These are phyloP conservation scores for Porodaedalea pini DNA, from an alignment of 1,284 basidiomycete genomes.

Conservation along the genomic window DNA sequence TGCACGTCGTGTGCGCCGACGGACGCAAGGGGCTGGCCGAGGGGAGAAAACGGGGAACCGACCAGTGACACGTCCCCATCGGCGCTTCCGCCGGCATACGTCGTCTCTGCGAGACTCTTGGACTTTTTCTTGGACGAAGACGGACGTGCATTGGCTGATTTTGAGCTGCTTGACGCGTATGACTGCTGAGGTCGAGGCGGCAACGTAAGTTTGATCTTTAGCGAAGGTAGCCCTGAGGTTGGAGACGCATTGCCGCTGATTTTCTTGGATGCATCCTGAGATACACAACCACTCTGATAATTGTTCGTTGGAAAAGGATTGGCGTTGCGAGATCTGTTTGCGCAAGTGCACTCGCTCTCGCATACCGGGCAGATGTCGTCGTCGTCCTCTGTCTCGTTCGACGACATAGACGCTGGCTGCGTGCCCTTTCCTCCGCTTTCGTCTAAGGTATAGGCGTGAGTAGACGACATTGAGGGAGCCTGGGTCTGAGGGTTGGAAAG, in stretches of 20 bases:
- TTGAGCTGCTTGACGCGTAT: slow-evolving; percentile 8
- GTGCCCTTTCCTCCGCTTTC: slow-evolving; percentile 32
- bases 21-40: slow-evolving; percentile 19
- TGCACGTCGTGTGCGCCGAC: slow-evolving; percentile 4
- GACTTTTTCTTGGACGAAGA: slow-evolving; percentile 26
- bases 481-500: slow-evolving; percentile 53
- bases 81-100: slow-evolving; percentile 21
- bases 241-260: slow-evolving; percentile 22
- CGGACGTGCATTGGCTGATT: slow-evolving; percentile 23
- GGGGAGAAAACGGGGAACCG: slow-evolving; percentile 13
- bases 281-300: slow-evolving; percentile 26
- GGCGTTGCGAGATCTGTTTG: slow-evolving; percentile 37
- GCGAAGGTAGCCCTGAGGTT: slow-evolving; percentile 32
- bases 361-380: slow-evolving; percentile 81
- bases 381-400: slow-evolving; percentile 61
- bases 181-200: slow-evolving; percentile 31
- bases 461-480: slow-evolving; percentile 60
- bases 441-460: slow-evolving; percentile 64
- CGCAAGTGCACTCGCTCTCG: slow-evolving; percentile 81
- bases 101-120: slow-evolving; percentile 22
- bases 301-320: slow-evolving; percentile 29
- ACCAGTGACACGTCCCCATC: too few species aligned
- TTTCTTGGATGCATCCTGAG: slow-evolving; percentile 25
- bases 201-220: slow-evolving; percentile 76
- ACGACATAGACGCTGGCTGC: slow-evolving; percentile 22